Conservation (phyloP, 495 filamentous ascomycete species). For the Stereocaulon alpinum region DNA sequence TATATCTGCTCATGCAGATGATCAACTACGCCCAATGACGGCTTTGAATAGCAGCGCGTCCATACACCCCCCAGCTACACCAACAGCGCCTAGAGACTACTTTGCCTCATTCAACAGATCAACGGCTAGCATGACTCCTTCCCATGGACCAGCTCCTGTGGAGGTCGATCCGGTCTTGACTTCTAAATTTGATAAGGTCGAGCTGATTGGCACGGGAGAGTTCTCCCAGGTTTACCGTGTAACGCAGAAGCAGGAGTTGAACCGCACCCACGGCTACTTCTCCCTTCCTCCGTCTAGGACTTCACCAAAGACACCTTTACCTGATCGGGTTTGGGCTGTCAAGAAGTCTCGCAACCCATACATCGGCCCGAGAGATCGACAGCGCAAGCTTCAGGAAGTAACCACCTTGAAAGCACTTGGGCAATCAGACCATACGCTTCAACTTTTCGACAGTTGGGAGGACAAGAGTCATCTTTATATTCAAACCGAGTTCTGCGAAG, state of each 20-base stretch:
- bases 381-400: conserved; percentile 71
- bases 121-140: conserved; percentile 43
- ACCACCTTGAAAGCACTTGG: conserved; percentile 58
- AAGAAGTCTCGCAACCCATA: conserved; percentile 84
- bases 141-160: conserved; percentile 42
- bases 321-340: conserved; percentile 67
- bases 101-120: conserved; percentile 38
- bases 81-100: conserved; percentile 58
- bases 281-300: conserved; percentile 28
- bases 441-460: conserved; percentile 79
- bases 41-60: conserved; percentile 35
- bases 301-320: conserved; percentile 34
- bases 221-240: conserved; percentile 90
- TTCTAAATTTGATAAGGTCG: conserved; percentile 63
- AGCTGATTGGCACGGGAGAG: conserved; percentile 73
- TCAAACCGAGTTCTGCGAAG: conserved; percentile 91
- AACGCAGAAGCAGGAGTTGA: conserved; percentile 36
- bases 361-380: conserved; percentile 60
- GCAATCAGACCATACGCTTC: conserved; percentile 70
- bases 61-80: conserved; percentile 63
- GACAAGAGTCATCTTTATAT: conserved; percentile 75
- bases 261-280: conserved; percentile 37
- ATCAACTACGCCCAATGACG: conserved; percentile 30
- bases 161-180: conserved; percentile 63
- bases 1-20: conserved; percentile 51